Conservation (phyloP, 2,329 filamentous ascomycete genomes). For the Fulvia fulva region DNA sequence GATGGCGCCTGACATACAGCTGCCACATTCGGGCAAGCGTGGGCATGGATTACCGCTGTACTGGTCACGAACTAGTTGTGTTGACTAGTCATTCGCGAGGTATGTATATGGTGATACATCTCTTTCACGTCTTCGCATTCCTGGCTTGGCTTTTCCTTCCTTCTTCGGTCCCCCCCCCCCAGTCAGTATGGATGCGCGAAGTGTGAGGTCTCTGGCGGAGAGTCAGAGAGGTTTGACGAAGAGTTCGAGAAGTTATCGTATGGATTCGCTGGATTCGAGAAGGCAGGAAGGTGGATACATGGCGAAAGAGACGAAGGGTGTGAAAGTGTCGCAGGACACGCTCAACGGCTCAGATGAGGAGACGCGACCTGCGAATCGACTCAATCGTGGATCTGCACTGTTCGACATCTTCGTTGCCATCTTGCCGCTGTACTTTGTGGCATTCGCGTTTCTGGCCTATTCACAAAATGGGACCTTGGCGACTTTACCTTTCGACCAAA, state of each 20-base stretch:
- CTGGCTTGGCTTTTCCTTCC: neutral
- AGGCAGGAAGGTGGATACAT: neutral
- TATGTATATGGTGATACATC: slow-evolving; percentile 1
- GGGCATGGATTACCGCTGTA: neutral
- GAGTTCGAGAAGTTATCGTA: neutral
- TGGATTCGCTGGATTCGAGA: neutral
- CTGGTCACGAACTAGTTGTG: neutral
- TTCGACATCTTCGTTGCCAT: slow-evolving; percentile 11
- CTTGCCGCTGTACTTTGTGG: slow-evolving; percentile 15
- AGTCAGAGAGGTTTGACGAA: neutral
- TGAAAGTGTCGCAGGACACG: neutral
- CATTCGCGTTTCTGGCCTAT: slow-evolving; percentile 8
- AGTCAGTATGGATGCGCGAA: neutral
- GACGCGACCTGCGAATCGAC: slow-evolving; percentile 6
- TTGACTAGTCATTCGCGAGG: neutral
- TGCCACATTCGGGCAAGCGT: neutral
- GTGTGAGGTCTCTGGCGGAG: neutral
- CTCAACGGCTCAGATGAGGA: neutral
- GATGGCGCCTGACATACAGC: neutral
- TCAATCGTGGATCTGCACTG: slow-evolving; percentile 4
- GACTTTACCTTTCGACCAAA: slow-evolving; percentile 5
- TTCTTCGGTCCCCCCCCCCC: neutral
- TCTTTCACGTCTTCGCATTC: neutral
- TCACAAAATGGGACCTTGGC: slow-evolving; percentile 10
- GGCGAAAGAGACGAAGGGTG: neutral